These are phyloP conservation scores for Sordariomycetes sp. DNA, from an alignment of 2,329 filamentous ascomycete genomes.

Conservation along the genomic window DNA sequence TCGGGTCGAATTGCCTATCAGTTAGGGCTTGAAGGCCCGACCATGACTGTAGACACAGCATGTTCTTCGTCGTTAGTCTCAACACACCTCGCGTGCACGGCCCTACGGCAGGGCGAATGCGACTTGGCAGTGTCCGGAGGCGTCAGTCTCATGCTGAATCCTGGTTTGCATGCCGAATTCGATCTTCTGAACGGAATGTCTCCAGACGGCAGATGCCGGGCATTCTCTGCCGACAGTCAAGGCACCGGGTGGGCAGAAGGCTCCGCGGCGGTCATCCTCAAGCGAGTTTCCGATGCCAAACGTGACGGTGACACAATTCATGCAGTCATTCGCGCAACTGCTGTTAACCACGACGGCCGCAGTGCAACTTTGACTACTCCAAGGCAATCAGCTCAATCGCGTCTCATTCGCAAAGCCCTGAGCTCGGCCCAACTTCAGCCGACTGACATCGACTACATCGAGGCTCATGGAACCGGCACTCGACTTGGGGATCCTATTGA, in stretches of 20 bases:
- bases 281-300: constrained; percentile 30
- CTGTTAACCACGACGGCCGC: constrained; percentile 27
- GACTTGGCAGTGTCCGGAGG: constrained; percentile 10
- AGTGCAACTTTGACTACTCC: constrained; percentile 32
- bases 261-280: constrained; percentile 24
- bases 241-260: constrained; percentile 12
- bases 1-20: constrained; percentile 9
- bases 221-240: constrained; percentile 23
- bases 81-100: constrained; percentile 37
- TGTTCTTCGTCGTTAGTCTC: constrained; percentile 39
- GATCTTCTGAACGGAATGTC: constrained; percentile 8
- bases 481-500: constrained; percentile 16
- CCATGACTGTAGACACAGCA: constrained; percentile 39
- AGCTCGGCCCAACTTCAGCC: constrained; percentile 5
- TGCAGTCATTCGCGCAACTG: constrained; percentile 21
- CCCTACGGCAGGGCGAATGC: constrained; percentile 15
- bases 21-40: constrained; percentile 38
- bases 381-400: constrained; percentile 20
- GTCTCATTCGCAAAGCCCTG: constrained; percentile 18
- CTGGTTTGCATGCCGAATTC: constrained; percentile 8
- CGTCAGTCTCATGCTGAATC: constrained; percentile 8
- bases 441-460: constrained; percentile 30
- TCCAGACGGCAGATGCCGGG: constrained; percentile 8
- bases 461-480: constrained; percentile 33
- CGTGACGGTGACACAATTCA: constrained; percentile 27